Conservation (phyloP, 495 filamentous ascomycete species). For the Halenospora varia region DNA sequence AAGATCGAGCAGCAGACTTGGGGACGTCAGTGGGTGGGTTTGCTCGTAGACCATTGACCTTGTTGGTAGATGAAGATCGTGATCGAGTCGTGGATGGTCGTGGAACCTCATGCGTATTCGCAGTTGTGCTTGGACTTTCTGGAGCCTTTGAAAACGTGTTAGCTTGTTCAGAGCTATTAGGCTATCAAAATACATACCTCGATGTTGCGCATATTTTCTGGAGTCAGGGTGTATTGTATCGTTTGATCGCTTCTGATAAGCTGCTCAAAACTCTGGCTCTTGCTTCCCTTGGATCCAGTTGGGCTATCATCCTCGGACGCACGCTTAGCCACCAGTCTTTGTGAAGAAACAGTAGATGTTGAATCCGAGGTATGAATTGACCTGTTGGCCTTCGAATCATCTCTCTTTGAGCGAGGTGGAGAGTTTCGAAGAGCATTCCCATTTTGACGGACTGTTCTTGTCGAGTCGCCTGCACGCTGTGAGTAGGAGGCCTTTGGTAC, state of each 20-base stretch:
- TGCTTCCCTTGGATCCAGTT: conserved; percentile 33
- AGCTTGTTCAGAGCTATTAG: neutral
- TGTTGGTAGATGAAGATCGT: conserved; percentile 34
- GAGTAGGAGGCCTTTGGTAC: neutral
- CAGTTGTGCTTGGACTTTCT: conserved; percentile 15
- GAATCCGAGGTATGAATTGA: conserved; percentile 32
- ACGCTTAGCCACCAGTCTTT: conserved; percentile 41
- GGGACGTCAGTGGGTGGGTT: conserved; percentile 30
- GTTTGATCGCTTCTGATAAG: conserved; percentile 88
- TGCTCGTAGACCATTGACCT: conserved; percentile 33
- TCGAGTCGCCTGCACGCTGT: conserved; percentile 1
- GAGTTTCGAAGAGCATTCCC: conserved; percentile 12
- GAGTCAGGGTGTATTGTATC: conserved; percentile 90
- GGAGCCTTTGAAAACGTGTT: conserved; percentile 10
- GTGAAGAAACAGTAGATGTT: conserved; percentile 36
- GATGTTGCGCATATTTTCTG: conserved; percentile 81
- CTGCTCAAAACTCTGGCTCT: conserved; percentile 64
- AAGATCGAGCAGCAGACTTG: conserved; percentile 25
- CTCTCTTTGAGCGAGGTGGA: conserved; percentile 14
- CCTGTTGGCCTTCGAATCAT: conserved; percentile 10
- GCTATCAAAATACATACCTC: conserved; percentile 34
- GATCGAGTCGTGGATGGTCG: conserved; percentile 20
- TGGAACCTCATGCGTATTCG: conserved; percentile 5
- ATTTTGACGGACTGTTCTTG: neutral
- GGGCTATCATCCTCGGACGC: conserved; percentile 42